These are phyloP conservation scores for Cladosporium sp. DNA, from an alignment of 2,329 filamentous ascomycete species.

Conservation along the genomic window DNA sequence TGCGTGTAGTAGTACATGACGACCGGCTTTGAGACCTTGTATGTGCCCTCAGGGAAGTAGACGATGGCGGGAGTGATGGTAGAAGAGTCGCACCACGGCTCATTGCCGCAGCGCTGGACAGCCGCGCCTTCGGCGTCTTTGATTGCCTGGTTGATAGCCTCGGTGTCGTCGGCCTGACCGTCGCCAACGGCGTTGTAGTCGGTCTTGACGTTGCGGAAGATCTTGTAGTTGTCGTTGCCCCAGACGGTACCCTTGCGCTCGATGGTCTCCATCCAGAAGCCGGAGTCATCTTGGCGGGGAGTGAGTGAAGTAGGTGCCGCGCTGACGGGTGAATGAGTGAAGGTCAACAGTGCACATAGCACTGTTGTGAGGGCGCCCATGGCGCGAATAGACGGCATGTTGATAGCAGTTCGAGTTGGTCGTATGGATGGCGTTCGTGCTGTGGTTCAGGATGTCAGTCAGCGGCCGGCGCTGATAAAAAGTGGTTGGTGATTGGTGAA, in stretches of 20 bases:
- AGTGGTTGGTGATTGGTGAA: neutral
- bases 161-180: constrained; percentile 74
- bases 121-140: constrained; percentile 66
- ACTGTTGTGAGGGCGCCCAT: constrained; percentile 24
- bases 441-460: constrained; percentile 6
- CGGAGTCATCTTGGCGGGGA: constrained; percentile 7
- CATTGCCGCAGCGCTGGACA: constrained; percentile 58
- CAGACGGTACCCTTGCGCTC: constrained; percentile 57
- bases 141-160: constrained; percentile 80
- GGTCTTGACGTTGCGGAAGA: constrained; percentile 46
- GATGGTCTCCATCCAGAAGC: constrained; percentile 23
- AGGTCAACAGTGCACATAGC: constrained; percentile 25
- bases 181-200: constrained; percentile 47
- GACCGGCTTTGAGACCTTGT: constrained; percentile 73
- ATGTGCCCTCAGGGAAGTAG: constrained; percentile 88
- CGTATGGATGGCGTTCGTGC: constrained; percentile 6
- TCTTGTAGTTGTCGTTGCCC: constrained; percentile 61
- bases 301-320: constrained; percentile 12
- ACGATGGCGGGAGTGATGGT: constrained; percentile 81
- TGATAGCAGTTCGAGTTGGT: neutral
- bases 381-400: constrained; percentile 24
- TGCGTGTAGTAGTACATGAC: constrained; percentile 90
- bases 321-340: constrained; percentile 7
- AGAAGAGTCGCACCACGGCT: constrained; percentile 69
- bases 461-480: constrained; percentile 9